Evolutionary conservation across 306 rosid species (phyloP).

Genomic region (Prunus armeniaca): DNA sequence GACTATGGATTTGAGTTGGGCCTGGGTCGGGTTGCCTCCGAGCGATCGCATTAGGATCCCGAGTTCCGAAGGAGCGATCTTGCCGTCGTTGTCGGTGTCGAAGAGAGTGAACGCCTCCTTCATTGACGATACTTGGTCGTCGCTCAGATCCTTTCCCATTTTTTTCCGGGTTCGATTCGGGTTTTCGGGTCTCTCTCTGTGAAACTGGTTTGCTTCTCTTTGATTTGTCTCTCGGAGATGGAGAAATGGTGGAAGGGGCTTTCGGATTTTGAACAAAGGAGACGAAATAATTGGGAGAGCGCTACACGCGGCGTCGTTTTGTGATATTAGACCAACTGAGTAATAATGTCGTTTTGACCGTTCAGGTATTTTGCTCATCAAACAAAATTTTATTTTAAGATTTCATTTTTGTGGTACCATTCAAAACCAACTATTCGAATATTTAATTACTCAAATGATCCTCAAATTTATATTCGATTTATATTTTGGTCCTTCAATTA

Average conservation of each 20-base stretch:
- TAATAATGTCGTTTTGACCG: neutral
- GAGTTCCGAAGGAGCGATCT: slow-evolving; percentile 93
- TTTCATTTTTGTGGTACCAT: no score
- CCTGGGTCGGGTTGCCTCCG: slow-evolving; percentile 97
- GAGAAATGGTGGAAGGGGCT: neutral
- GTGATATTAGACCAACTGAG: neutral
- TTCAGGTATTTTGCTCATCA: neutral
- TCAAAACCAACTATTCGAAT: no score
- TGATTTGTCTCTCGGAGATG: neutral
- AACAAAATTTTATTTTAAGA: neutral
- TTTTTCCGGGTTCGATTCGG: slow-evolving; percentile 15
- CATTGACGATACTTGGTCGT: slow-evolving; percentile 88
- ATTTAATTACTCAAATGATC: no score
- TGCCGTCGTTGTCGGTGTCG: slow-evolving; percentile 81
- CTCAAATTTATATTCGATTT: no score
- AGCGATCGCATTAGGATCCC: slow-evolving; percentile 98
- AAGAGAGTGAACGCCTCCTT: slow-evolving; percentile 93
- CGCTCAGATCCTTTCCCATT: slow-evolving; percentile 96
- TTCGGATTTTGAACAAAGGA: neutral
- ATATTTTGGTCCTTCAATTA: no score
- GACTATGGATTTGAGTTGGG: slow-evolving; percentile 82
- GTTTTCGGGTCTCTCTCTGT: neutral
- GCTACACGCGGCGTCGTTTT: slow-evolving; percentile 21
- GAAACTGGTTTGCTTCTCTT: slow-evolving; percentile 6
- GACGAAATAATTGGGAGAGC: neutral